Conservation (phyloP, 139 green algal genomes). For the Pycnococcus provasolii region DNA sequence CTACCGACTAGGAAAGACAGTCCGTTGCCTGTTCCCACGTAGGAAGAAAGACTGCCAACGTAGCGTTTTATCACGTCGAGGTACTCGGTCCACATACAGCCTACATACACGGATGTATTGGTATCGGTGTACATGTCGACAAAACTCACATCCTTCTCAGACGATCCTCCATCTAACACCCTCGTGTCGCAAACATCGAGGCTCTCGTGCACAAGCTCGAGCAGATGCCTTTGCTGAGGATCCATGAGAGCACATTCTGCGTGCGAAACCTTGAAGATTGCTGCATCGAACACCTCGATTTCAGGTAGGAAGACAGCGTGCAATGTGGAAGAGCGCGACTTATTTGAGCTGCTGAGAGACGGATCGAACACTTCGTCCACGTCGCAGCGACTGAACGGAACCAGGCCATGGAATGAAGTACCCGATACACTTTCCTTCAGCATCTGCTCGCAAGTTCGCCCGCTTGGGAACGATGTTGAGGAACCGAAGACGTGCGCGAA, state of each 20-base stretch:
- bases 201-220: constrained; percentile 18
- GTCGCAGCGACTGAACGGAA: constrained; percentile 42
- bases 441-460: constrained; percentile 10
- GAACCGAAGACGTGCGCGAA: no score
- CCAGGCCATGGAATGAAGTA: neutral
- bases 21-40: no score
- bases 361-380: constrained; percentile 16
- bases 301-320: constrained; percentile 57
- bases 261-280: constrained; percentile 42
- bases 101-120: neutral
- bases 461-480: no score
- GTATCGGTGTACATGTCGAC: neutral
- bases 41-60: no score
- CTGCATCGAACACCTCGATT: constrained; percentile 46
- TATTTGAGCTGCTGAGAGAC: neutral
- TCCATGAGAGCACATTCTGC: constrained; percentile 62
- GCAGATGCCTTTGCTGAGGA: constrained; percentile 64
- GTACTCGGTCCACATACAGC: constrained; percentile 13
- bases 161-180: no score
- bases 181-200: no score
- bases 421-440: neutral
- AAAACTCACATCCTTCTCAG: neutral
- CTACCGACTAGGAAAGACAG: no score
- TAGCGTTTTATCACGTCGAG: constrained; percentile 24
- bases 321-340: neutral